A percentile compares a stretch with the other conserved stretches of the same genome.
Conservation (phyloP, 176 grass and related monocot species). For the Poa pratensis region DNA sequence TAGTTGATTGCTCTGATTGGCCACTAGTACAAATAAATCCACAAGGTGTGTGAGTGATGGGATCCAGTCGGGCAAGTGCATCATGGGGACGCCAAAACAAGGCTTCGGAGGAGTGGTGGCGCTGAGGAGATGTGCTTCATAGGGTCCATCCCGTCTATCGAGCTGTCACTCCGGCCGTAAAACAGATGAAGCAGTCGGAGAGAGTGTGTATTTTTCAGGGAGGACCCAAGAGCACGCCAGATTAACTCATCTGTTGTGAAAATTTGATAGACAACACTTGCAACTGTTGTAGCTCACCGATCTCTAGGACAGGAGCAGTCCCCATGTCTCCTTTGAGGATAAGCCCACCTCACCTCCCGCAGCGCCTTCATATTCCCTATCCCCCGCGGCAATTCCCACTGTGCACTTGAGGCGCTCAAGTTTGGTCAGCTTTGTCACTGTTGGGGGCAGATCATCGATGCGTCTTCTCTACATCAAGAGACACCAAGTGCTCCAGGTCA, state of each 20-base stretch:
- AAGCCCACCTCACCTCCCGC: background rate
- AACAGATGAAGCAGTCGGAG: background rate
- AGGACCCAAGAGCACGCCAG: background rate
- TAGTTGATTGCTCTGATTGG: background rate
- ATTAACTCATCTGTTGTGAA: too few relatives aligned
- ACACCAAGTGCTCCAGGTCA: background rate
- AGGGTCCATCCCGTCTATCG: background rate
- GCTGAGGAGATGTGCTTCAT: background rate
- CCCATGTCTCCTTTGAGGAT: too few relatives aligned
- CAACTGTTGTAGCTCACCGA: background rate
- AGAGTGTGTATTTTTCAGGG: background rate
- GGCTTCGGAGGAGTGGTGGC: background rate
- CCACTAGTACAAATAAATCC: background rate
- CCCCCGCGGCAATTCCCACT: background rate
- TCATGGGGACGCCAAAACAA: too few relatives aligned
- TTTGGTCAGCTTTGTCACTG: background rate
- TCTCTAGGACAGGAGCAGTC: background rate
- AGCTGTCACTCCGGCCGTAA: too few relatives aligned
- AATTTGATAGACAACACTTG: background rate
- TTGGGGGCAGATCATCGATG: background rate
- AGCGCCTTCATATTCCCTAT: background rate
- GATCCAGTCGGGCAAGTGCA: background rate
- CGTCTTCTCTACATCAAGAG: background rate
- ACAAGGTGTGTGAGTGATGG: background rate
- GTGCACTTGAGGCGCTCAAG: background rate